These are phyloP conservation scores for Botrytis hyacinthi DNA, from an alignment of 2,329 filamentous ascomycete species.

Conservation along the genomic window DNA sequence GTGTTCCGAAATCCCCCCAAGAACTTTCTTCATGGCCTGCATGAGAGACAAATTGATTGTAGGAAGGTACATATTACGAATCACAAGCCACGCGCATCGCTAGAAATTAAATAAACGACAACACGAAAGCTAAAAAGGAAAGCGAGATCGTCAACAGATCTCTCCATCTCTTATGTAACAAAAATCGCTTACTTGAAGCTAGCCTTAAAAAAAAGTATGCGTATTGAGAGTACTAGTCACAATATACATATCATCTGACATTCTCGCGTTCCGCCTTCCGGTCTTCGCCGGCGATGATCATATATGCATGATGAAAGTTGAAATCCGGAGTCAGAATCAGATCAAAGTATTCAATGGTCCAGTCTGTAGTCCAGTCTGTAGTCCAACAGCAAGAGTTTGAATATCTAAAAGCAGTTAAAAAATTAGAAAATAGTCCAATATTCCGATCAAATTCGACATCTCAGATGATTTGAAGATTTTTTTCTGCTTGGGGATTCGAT, in stretches of 20 bases:
- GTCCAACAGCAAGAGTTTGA: too few relatives aligned
- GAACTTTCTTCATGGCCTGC: neutral
- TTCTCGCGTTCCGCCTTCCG: neutral
- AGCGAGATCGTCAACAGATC: neutral
- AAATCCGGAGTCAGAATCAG: too few relatives aligned
- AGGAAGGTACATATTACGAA: neutral
- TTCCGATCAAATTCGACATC: too few relatives aligned
- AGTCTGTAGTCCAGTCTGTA: too few relatives aligned
- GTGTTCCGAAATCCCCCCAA: neutral
- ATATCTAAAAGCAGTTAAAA: too few relatives aligned
- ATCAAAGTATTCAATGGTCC: too few relatives aligned
- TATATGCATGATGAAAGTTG: neutral
- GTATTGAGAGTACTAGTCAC: neutral
- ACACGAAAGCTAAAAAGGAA: neutral
- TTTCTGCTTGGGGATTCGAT: too few relatives aligned
- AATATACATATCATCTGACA: neutral
- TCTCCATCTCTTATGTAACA: neutral
- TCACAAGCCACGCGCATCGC: rapidly evolving
- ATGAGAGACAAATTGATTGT: neutral
- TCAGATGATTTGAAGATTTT: too few relatives aligned
- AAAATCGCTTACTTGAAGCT: neutral
- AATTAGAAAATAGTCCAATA: too few relatives aligned
- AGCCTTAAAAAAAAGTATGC: neutral
- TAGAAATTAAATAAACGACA: neutral
- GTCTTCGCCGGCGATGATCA: neutral